Evolutionary conservation across 805 yeast species (phyloP), one percentile per base, ranked within the genome.

Genomic region (Suhomyces sp.): DNA sequence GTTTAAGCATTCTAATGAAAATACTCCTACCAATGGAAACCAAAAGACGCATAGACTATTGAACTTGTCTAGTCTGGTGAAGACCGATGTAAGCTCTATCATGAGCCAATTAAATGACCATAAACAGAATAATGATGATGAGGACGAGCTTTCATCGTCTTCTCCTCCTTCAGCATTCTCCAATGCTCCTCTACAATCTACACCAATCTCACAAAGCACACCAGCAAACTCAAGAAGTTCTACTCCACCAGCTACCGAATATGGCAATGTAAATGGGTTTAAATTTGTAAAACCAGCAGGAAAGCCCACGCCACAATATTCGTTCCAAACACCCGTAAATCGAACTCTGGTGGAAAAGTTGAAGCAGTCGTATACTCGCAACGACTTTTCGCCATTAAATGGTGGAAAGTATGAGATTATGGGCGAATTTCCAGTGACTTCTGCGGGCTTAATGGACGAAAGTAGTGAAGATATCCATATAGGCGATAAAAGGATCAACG

Each of bases 191-290:
- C 15, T 33, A 13, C 51, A 48, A 23, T 57, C 72, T 2, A 73
- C 77, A 0, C 79, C 78, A 0, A 73, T 74, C 10, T 70, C 77
- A 5, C 78, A 72, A 55, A 70, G 76, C 4, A 74, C 79, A 0
- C 79, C 79, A 8, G 70, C 78, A 17, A 73, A 72, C 51, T 71
- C 76, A 0, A 57, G 77, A 44, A 63, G 74, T 4, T 64, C 72
- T 9, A 64, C 74, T 6, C 73, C 77, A 7, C 61, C 64, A 4
- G 44, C 22, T 3, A 38, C 41, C 31, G 77, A 71, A 45, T 72
- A 63, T 53, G 81, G 80, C 1, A 69, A 60, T 3, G 67, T 72
- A 13, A 68, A 74, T 48, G 83, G 82, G 1, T 80, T 71, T 57
- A 66, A 68, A 47, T 78, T 79, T 60, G 69, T 80, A 4, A 68